Evolutionary conservation across 495 filamentous ascomycete species (phyloP), one percentile per base, ranked within the genome.

Genomic region (Lepraria neglecta): DNA sequence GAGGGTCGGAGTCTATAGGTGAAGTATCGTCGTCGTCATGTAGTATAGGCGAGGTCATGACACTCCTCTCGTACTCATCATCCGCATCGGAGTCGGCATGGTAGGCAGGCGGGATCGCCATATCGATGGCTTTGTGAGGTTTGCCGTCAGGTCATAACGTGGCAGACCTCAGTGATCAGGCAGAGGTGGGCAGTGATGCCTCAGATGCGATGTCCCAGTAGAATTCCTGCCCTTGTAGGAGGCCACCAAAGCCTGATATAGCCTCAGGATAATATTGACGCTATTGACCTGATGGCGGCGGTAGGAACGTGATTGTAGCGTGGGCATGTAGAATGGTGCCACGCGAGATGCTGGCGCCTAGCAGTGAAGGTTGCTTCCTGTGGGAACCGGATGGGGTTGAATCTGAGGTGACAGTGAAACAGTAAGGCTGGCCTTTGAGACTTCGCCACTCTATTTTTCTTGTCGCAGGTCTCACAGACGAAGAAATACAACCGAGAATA

Each of bases 1-100:
- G 83, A 33, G 84, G 88, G 33, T 90, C 89, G 33, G 90, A 92
- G 64, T 91, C 87, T 48, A 85, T 91, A 38, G 87, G 88, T 31
- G 87, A 92, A 47, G 78, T 78, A 70, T 95, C 90, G 62, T 84
- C 89, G 69, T 94, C 90, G 60, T 84, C 86, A 55, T 79, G 86
- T 53, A 89, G 78, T 27, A 84, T 78, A 30, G 90, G 89, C 0
- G 88, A 91, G 59, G 82, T 85, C 65, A 87, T 82, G 33, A 90
- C 78, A 66, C 86, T 89, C 65, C 89, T 81, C 76, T 95, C 91
- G 71, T 92, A 95, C 79, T 96, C 91, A 72, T 95, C 91, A 72
- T 96, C 91, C 70, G 90, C 91, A 70, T 96, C 91, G 68, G 88
- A 86, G 50, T 65, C 67, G 19, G 44, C 44, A 71, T 95, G 80